phyloP scores from a whole-genome alignment of 306 rosid species.

The Acacia crassicarpa region DNA sequence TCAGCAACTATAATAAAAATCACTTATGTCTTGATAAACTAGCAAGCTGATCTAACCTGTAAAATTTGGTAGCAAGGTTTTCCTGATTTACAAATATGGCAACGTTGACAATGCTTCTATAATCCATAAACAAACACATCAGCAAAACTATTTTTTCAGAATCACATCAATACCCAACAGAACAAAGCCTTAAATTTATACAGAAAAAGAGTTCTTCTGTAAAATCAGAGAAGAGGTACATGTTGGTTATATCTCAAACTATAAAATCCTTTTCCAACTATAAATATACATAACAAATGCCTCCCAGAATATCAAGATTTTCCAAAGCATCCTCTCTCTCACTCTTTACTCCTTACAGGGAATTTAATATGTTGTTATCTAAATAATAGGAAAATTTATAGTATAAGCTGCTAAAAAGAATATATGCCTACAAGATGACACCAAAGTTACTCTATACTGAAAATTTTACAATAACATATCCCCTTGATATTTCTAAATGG shows the following conservation, averaged over 20 bases:
- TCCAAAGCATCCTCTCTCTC: not conserved
- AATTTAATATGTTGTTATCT: not conserved
- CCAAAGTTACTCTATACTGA: conserved; percentile 25
- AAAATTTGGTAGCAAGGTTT: conserved; percentile 72
- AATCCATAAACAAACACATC: conserved; percentile 39
- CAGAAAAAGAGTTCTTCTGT: not conserved
- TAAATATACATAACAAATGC: not conserved
- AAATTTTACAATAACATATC: conserved; percentile 21
- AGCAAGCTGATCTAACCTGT: conserved; percentile 69
- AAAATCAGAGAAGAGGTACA: conserved; percentile 16
- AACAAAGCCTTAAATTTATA: not conserved
- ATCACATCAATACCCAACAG: conserved; percentile 18
- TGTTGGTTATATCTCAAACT: not conserved
- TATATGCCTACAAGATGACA: conserved; percentile 12
- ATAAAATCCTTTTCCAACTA: not conserved
- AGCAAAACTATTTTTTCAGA: conserved; percentile 21
- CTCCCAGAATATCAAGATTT: not conserved
- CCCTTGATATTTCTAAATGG: conserved; percentile 11
- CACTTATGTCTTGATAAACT: conserved; percentile 25
- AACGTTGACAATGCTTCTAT: conserved; percentile 84
- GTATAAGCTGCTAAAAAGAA: not conserved
- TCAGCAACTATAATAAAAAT: conserved; percentile 24
- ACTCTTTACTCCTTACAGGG: not conserved
- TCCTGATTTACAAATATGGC: conserved; percentile 78
- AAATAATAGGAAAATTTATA: not conserved